Evolutionary conservation across 2,329 filamentous ascomycete species (phyloP).

Genomic region (Aspergillus transmontanensis): DNA sequence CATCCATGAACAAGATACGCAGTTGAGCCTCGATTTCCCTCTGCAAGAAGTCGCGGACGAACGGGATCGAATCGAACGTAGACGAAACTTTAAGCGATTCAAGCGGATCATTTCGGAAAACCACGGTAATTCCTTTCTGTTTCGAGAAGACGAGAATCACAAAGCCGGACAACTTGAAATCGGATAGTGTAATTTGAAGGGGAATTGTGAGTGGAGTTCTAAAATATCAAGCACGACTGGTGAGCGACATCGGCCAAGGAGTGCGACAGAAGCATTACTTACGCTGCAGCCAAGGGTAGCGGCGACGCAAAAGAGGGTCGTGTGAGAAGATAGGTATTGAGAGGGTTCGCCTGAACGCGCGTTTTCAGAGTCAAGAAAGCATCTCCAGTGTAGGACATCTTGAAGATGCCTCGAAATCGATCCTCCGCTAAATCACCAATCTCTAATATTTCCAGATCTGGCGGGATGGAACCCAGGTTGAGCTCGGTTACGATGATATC

Average conservation of each 20-base stretch:
- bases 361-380: slow-evolving; percentile 94
- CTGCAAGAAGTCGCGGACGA: slow-evolving; percentile 95
- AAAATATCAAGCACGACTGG: slow-evolving; percentile 10
- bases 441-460: slow-evolving; percentile 94
- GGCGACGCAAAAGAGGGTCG: slow-evolving; percentile 92
- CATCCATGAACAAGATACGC: slow-evolving; percentile 94
- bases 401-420: slow-evolving; percentile 96
- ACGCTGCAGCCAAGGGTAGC: slow-evolving; percentile 82
- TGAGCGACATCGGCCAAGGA: slow-evolving; percentile 6
- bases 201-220: slow-evolving; percentile 89
- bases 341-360: slow-evolving; percentile 93
- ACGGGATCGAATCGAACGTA: slow-evolving; percentile 98
- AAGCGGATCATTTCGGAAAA: slow-evolving; percentile 96
- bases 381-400: slow-evolving; percentile 97
- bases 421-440: slow-evolving; percentile 97
- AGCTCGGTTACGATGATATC: slow-evolving; percentile 98
- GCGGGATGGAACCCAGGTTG: slow-evolving; percentile 91
- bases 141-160: slow-evolving; percentile 97
- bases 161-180: slow-evolving; percentile 94
- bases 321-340: slow-evolving; percentile 92
- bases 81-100: slow-evolving; percentile 98
- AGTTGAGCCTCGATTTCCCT: slow-evolving; percentile 93
- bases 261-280: slow-evolving; percentile 26
- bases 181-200: slow-evolving; percentile 93
- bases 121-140: slow-evolving; percentile 92